Percentiles rank a stretch among this genome's conserved stretches.
Conservation (phyloP, 768 basidiomycete species). For the Crassisporium funariophilum region DNA sequence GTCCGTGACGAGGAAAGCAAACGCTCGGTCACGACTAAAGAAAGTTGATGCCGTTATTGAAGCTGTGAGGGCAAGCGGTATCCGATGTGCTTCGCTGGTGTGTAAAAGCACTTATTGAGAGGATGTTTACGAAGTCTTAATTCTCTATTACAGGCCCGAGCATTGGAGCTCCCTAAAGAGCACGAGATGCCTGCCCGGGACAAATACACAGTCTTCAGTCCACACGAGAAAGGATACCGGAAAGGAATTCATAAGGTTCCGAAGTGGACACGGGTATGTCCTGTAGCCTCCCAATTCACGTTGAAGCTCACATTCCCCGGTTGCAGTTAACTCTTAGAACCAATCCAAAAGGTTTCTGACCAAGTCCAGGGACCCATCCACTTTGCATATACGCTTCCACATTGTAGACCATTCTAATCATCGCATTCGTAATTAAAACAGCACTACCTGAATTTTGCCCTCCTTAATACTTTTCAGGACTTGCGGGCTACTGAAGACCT, state of each 20-base stretch:
- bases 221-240: constrained; percentile 72
- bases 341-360: constrained; percentile 91
- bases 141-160: constrained; percentile 51
- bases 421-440: constrained; percentile 58
- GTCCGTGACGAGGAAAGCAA: constrained; percentile 89
- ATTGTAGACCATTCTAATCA: constrained; percentile 21
- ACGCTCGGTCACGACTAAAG: constrained; percentile 85
- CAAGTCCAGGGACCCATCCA: constrained; percentile 8
- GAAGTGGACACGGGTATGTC: constrained; percentile 90
- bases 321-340: constrained; percentile 78
- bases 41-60: constrained; percentile 94
- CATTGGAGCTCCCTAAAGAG: constrained; percentile 87
- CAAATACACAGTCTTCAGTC: constrained; percentile 92
- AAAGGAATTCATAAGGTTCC: constrained; percentile 97
- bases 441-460: constrained; percentile 78
- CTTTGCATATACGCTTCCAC: constrained; percentile 13
- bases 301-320: constrained; percentile 6
- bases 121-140: no score
- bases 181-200: constrained; percentile 90
- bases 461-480: constrained; percentile 64
- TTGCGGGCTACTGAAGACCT: constrained; percentile 63
- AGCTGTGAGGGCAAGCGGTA: constrained; percentile 79
- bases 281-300: background rate
- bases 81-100: constrained; percentile 77
- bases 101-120: no score